Base-by-base conservation (phyloP, 805 yeast species). In the Candida krabiensis region DNA sequence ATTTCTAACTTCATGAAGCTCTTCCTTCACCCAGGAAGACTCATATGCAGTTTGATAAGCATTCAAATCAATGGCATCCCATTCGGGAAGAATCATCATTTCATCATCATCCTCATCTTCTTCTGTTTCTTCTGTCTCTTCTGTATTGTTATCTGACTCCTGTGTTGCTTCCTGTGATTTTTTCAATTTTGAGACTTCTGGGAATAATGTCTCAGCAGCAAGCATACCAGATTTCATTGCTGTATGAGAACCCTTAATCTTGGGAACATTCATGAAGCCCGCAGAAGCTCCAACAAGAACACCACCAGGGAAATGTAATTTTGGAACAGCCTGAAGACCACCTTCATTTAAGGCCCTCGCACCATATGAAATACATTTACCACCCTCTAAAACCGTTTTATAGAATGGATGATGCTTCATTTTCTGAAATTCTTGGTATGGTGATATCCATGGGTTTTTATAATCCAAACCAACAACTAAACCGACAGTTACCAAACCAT, bases 331-430 rank as follows among this genome's bases (percentile, higher is more conserved):
- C 68, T 93, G 99, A 50, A 71, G 74, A 1, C 99, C 99, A 46
- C 99, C 99, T 67, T 93, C 99, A 62, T 91, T 93, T 51, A 93
- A 75, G 1, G 98, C 96, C 52, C 99, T 76, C 4, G 99, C 99
- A 13, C 87, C 99, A 55, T 93, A 93, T 3, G 95, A 81, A 14
- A 93, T 74, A 64, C 98, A 93, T 56, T 83, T 87, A 15, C 99
- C 99, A 28, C 95, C 96, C 53, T 79, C 77, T 37, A 93, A 69
- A 1, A 83, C 83, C 15, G 77, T 66, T 21, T 77, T 66, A 60
- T 88, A 93, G 61, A 76, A 83, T 4, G 96, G 96, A 61, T 93
- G 98, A 33, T 77, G 83, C 64, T 93, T 93, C 93, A 93, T 77
- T 49, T 79, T 79, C 69, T 91, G 98, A 63, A 93, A 93, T 67